Evolutionary conservation across 768 basidiomycete species (phyloP), one percentile per base, ranked within the genome.

Genomic region (Pulveroboletus sp.): DNA sequence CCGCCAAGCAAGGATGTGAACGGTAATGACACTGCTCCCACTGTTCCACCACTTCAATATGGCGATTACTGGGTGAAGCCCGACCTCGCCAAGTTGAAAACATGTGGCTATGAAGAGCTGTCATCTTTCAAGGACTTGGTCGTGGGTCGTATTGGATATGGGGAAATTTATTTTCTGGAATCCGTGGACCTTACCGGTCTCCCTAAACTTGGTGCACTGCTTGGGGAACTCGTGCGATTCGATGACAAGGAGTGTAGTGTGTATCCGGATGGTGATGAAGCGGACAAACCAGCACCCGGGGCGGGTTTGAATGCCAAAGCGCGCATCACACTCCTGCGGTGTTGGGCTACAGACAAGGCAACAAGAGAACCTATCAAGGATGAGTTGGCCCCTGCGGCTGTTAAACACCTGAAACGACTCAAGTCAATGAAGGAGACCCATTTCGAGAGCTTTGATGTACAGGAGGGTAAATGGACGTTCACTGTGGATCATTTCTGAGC

Each of bases 41-140:
- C 59, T 11, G 57, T 72, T 17, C 68, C 68, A 16, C 74, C 79
- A 43, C 76, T 81, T 14, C 79, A 84, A 51, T 83, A 93, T 52
- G 97, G 94, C 35, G 91, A 97, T 51, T 99, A 98, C 71, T 97
- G 84, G 79, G 82, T 87, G 48, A 84, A 84, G 54, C 97, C 97
- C 12, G 80, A 84, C 45, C 69, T 97, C 49, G 71, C 78, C 29
- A 78, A 77, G 27, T 80, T 98, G 53, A 82, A 84, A 60, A 79
- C 81, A 48, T 73, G 79, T 21, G 80, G 88, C 17, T 82, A 86
- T 61, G 80, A 85, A 55, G 82, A 91, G 47, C 72, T 98, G 21
- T 80, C 81, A 7, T 70, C 83, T 16, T 84, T 94, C 61, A 71
- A 79, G 48, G 83, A 83, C 54, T 82, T 99, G 57, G 76, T 86